These are phyloP conservation scores for Exophiala calicioides DNA, from an alignment of 2,329 filamentous ascomycete genomes.

Conservation along the genomic window DNA sequence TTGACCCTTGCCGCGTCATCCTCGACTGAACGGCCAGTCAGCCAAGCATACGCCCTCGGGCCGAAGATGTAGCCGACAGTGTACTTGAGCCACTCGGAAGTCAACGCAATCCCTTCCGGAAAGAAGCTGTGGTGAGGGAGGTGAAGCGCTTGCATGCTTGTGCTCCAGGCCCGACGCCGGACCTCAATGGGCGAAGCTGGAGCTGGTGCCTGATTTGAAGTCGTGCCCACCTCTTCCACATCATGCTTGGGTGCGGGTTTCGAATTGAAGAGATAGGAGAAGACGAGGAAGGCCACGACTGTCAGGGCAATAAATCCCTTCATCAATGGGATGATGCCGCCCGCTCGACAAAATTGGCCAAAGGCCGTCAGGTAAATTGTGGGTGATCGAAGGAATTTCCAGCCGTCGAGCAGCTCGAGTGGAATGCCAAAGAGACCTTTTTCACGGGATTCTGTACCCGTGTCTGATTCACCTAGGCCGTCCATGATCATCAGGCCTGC, in stretches of 20 bases:
- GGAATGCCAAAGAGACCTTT: constrained; percentile 69
- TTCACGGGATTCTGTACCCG: constrained; percentile 63
- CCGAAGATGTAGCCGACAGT: constrained; percentile 77
- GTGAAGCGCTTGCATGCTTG: constrained; percentile 88
- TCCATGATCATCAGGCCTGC: constrained; percentile 91
- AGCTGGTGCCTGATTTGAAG: constrained; percentile 54
- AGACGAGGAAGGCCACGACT: constrained; percentile 54
- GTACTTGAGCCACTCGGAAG: constrained; percentile 78
- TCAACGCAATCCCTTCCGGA: constrained; percentile 78
- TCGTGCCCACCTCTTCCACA: constrained; percentile 38
- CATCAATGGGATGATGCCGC: constrained; percentile 30
- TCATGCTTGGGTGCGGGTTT: constrained; percentile 55
- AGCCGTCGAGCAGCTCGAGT: constrained; percentile 55
- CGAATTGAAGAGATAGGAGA: constrained; percentile 57
- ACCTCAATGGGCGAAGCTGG: constrained; percentile 81
- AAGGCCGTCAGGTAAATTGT: constrained; percentile 29
- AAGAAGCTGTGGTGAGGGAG: constrained; percentile 85
- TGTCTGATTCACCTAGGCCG: constrained; percentile 68
- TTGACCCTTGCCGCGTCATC: constrained; percentile 85
- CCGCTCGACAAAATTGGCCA: constrained; percentile 29
- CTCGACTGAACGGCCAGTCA: constrained; percentile 79
- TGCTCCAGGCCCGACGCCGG: constrained; percentile 86
- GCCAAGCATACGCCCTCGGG: constrained; percentile 70
- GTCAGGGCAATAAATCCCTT: constrained; percentile 36
- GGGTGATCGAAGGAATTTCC: constrained; percentile 40